phyloP scores from a whole-genome alignment of 768 basidiomycete species.

The Rubroboletus satanas region DNA sequence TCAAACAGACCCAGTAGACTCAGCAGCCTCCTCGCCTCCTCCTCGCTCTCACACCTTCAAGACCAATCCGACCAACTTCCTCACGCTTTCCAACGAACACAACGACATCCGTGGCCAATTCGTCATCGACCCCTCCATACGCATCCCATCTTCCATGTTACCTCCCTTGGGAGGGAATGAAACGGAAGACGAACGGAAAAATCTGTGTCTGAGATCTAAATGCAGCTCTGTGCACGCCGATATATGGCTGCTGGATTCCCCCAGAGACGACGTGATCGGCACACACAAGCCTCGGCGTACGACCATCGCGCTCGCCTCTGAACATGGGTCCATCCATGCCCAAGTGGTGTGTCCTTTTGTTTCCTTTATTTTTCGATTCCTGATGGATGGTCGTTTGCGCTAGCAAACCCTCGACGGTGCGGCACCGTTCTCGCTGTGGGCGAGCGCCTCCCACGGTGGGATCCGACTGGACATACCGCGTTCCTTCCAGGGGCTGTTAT shows the following conservation, averaged over 20 bases:
- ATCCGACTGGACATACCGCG: slow-evolving; percentile 18
- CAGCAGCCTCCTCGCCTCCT: background rate
- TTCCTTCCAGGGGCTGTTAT: slow-evolving; percentile 21
- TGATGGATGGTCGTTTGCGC: background rate
- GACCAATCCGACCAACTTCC: slow-evolving; percentile 27
- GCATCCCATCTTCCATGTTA: slow-evolving; percentile 37
- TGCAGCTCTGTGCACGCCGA: slow-evolving; percentile 38
- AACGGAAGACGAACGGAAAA: slow-evolving; percentile 38
- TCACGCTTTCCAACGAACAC: slow-evolving; percentile 10
- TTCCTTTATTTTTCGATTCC: background rate
- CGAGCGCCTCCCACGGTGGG: slow-evolving; percentile 7
- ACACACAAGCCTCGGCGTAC: slow-evolving; percentile 14
- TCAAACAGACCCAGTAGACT: background rate
- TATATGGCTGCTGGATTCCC: slow-evolving; percentile 32
- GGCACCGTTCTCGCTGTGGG: slow-evolving; percentile 17
- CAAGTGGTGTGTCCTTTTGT: slow-evolving; percentile 17
- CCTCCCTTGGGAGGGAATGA: slow-evolving; percentile 36
- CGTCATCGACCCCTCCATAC: slow-evolving; percentile 41
- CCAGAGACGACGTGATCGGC: background rate
- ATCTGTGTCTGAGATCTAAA: slow-evolving; percentile 34
- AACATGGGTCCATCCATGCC: slow-evolving; percentile 13
- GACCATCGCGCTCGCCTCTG: slow-evolving; percentile 18
- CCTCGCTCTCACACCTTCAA: slow-evolving; percentile 14
- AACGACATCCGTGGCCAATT: slow-evolving; percentile 30
- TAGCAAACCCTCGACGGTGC: slow-evolving; percentile 15